These are phyloP conservation scores for Lotus japonicus DNA, from an alignment of 306 rosid genomes.

Conservation along the genomic window DNA sequence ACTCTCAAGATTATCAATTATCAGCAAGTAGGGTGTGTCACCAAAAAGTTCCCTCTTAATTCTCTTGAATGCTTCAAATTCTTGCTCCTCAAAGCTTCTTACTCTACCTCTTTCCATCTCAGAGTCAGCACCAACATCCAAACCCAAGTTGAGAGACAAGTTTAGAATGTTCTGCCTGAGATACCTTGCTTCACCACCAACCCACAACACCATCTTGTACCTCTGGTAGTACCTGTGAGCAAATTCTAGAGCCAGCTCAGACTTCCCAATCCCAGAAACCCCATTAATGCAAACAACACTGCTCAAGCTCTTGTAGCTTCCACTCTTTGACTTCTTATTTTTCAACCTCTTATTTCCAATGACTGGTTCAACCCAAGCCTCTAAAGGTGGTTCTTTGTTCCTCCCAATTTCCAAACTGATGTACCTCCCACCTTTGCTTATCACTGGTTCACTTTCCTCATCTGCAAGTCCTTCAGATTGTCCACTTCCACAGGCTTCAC, in stretches of 20 bases:
- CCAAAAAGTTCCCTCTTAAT: slow-evolving; percentile 76
- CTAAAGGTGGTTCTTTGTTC: slow-evolving; percentile 56
- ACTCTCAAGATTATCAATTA: slow-evolving; percentile 82
- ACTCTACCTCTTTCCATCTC: slow-evolving; percentile 70
- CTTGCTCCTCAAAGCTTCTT: slow-evolving; percentile 89
- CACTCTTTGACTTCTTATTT: slow-evolving; percentile 59
- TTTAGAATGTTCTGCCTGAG: slow-evolving; percentile 73
- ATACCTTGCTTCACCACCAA: slow-evolving; percentile 76
- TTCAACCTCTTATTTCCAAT: slow-evolving; percentile 46
- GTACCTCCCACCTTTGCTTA: slow-evolving; percentile 46
- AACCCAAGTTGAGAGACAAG: slow-evolving; percentile 53
- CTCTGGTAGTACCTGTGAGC: slow-evolving; percentile 64
- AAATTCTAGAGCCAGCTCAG: slow-evolving; percentile 75
- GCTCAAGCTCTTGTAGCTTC: slow-evolving; percentile 48
- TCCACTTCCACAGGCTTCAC: slow-evolving; percentile 51
- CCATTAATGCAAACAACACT: slow-evolving; percentile 75
- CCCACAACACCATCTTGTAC: slow-evolving; percentile 87
- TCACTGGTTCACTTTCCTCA: slow-evolving; percentile 56
- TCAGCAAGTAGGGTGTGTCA: slow-evolving; percentile 69
- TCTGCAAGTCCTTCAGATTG: slow-evolving; percentile 86
- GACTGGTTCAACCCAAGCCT: slow-evolving; percentile 65
- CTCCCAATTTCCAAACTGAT: slow-evolving; percentile 63
- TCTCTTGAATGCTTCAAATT: slow-evolving; percentile 75
- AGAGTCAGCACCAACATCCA: slow-evolving; percentile 75
- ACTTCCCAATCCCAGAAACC: slow-evolving; percentile 74